Evolutionary conservation across 169 alveolate species (phyloP).

Genomic region (Cryptosporidium bovis): DNA sequence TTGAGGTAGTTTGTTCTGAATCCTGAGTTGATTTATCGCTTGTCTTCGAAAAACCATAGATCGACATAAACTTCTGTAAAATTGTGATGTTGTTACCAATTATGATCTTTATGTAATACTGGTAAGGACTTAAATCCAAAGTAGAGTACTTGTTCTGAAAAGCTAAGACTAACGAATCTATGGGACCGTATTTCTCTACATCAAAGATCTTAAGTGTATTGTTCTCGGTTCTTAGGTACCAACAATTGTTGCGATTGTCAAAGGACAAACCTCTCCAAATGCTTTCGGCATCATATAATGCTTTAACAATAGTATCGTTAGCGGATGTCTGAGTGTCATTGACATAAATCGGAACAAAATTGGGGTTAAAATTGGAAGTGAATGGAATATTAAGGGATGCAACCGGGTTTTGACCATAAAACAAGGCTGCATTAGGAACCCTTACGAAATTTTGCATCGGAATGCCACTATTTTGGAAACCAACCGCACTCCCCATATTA

Average conservation of each 20-base stretch:
- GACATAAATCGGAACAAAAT: background rate
- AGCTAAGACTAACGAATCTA: constrained; percentile 32
- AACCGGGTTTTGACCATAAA: background rate
- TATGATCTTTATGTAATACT: background rate
- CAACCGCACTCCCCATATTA: constrained; percentile 9
- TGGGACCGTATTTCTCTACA: constrained; percentile 17
- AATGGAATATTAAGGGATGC: constrained; percentile 31
- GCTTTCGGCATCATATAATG: constrained; percentile 19
- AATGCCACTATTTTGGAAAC: background rate
- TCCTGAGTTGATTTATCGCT: background rate
- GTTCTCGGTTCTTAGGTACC: constrained; percentile 28
- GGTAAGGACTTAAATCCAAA: background rate
- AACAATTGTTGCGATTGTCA: constrained; percentile 65
- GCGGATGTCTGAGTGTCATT: constrained; percentile 6
- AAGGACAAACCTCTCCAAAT: constrained; percentile 54
- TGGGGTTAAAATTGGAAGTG: background rate
- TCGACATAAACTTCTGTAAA: constrained; percentile 21
- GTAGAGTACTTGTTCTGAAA: constrained; percentile 2
- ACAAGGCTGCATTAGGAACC: background rate
- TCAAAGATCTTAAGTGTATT: constrained; percentile 7
- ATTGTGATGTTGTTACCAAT: background rate
- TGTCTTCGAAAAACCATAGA: background rate
- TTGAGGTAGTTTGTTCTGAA: background rate
- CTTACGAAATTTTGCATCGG: constrained; percentile 17
- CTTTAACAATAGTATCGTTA: constrained; percentile 13